These are phyloP conservation scores for Tolypocladium capitatum DNA, from an alignment of 2,329 filamentous ascomycete species.

Conservation along the genomic window DNA sequence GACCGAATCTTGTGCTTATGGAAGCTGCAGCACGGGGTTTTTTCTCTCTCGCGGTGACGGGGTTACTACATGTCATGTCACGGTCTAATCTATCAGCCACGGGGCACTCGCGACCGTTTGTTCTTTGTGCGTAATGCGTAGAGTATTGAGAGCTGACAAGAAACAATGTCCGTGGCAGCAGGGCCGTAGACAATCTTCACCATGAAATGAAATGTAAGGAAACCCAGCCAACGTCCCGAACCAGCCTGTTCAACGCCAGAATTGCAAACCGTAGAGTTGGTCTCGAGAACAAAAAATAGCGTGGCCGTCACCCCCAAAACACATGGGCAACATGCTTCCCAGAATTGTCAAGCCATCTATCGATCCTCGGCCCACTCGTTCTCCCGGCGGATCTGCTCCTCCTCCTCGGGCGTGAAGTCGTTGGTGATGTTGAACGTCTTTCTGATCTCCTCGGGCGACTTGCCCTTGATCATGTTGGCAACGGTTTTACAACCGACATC, in stretches of 20 bases:
- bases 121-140: background rate
- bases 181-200: background rate
- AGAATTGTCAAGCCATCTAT: slow-evolving; percentile 25
- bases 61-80: background rate
- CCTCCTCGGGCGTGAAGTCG: slow-evolving; percentile 96
- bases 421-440: slow-evolving; percentile 99
- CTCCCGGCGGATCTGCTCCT: slow-evolving; percentile 90
- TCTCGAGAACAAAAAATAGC: background rate
- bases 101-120: background rate
- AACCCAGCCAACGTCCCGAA: slow-evolving; percentile 3
- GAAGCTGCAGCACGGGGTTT: too few species aligned
- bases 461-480: slow-evolving; percentile 99
- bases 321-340: background rate
- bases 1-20: too few species aligned
- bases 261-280: slow-evolving; percentile 1
- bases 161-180: background rate
- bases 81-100: too few species aligned
- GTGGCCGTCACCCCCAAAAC: background rate
- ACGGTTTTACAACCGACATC: slow-evolving; percentile 99
- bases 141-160: background rate
- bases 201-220: slow-evolving; percentile 2
- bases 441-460: slow-evolving; percentile 96
- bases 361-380: slow-evolving; percentile 87
- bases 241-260: slow-evolving; percentile 9
- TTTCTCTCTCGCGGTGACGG: background rate